Evolutionary conservation across 257 asterid species (phyloP), one percentile per base, ranked within the genome.

Genomic region (Solanum phureja): DNA sequence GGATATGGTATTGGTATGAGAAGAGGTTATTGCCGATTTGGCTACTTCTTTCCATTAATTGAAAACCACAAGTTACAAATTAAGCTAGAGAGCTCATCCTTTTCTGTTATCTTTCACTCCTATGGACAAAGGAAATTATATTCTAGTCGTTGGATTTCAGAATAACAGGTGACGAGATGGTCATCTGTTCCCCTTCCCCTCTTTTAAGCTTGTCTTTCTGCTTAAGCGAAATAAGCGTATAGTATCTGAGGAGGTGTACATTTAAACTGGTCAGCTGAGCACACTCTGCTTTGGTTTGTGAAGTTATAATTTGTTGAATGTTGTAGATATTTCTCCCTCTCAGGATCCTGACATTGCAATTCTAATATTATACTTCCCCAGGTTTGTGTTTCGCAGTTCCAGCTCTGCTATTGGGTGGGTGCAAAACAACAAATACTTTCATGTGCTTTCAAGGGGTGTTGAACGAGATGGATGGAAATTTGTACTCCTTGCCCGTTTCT

Each of bases 401-500:
- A 93, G 95, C 86, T 91, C 96, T 29, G 97, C 98, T 12, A 76
- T 86, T 69, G 87, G 83, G 14, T 94, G 98, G 99, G 93, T 92
- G 68, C 95, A 93, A 29, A 88, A 89, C 52, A 97, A 95, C 88
- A 97, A 93, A 90, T 97, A 95, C 91, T 97, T 97, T 35, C 91
- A 91, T 89, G 16, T 95, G 69, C 91, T 95, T 18, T 93, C 98
- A 4, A 92, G 91, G 79, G 99, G 99, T 86, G 98, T 97, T 11
- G 98, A 94, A 87, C 92, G 92, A 49, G 99, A 97, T 71, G 98
- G 99, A 16, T 97, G 99, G 99, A 94, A 87, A 88, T 95, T 97
- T 56, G 98, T 97, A 74, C 98, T 95, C 69, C 97, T 97, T 44
- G 99, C 99, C 31, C 97, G 99, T 35, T 97, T 97, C 93, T 97